Conservation (phyloP, 169 alveolate species). For the Plasmodium chabaudi region DNA sequence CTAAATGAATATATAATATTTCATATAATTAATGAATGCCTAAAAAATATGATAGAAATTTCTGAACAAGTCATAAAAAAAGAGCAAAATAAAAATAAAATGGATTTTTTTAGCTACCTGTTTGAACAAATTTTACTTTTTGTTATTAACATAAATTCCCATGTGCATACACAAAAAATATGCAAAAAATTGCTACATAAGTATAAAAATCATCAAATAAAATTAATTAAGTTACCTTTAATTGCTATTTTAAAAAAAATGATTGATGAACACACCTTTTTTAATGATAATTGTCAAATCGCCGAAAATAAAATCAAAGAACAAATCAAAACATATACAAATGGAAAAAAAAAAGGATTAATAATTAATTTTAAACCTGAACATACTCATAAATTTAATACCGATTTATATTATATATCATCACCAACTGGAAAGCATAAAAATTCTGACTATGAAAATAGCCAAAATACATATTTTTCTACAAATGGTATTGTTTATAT, state of each 20-base stretch:
- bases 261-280: slow-evolving; percentile 22
- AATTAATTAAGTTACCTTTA: slow-evolving; percentile 35
- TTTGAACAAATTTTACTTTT: slow-evolving; percentile 41
- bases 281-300: slow-evolving; percentile 14
- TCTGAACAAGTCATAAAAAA: slow-evolving; percentile 16
- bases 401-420: not conserved
- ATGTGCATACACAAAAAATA: slow-evolving; percentile 19
- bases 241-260: slow-evolving; percentile 31
- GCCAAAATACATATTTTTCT: not conserved
- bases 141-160: slow-evolving; percentile 33
- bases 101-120: slow-evolving; percentile 29
- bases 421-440: not conserved
- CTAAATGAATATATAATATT: slow-evolving; percentile 32
- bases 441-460: not conserved
- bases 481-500: not conserved
- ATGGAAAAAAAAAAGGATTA: slow-evolving; percentile 53
- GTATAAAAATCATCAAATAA: slow-evolving; percentile 13
- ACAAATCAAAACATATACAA: slow-evolving; percentile 19
- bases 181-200: slow-evolving; percentile 26
- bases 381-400: slow-evolving; percentile 36
- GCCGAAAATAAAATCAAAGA: slow-evolving; percentile 28
- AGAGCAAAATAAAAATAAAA: not conserved
- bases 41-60: slow-evolving; percentile 17
- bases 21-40: slow-evolving; percentile 28
- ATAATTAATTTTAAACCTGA: slow-evolving; percentile 5